Evolutionary conservation across 2,329 filamentous ascomycete species (phyloP).

Genomic region (Xylaria multiplex): DNA sequence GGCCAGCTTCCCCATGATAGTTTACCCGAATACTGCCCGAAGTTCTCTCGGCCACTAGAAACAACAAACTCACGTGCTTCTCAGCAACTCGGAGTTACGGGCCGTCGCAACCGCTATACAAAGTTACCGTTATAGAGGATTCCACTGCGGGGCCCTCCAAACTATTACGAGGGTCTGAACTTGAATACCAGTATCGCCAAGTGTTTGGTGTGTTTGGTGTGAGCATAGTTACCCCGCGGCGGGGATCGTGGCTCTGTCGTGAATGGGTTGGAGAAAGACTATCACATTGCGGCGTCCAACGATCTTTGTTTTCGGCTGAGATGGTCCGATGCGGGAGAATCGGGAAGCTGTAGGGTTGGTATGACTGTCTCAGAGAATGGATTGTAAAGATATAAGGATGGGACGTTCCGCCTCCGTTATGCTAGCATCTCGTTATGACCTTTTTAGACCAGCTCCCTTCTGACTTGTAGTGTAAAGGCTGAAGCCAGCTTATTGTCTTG

Average conservation of each 20-base stretch:
- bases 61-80: conserved; percentile 21
- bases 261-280: conserved; percentile 44
- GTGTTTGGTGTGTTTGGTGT: conserved; percentile 12
- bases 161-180: conserved; percentile 8
- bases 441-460: conserved; percentile 27
- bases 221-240: conserved; percentile 47
- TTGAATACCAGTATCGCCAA: conserved; percentile 4
- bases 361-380: conserved; percentile 16
- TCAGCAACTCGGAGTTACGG: conserved; percentile 42
- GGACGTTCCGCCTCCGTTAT: conserved; percentile 17
- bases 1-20: conserved; percentile 39
- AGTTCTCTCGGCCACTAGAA: conserved; percentile 36
- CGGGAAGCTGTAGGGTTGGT: conserved; percentile 44
- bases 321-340: conserved; percentile 63
- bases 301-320: conserved; percentile 57
- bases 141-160: conserved; percentile 38
- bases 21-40: conserved; percentile 37
- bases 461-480: conserved; percentile 21
- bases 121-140: conserved; percentile 45
- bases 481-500: conserved; percentile 39
- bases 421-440: conserved; percentile 22
- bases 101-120: conserved; percentile 46
- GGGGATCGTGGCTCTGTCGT: conserved; percentile 45
- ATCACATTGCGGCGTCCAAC: conserved; percentile 42
- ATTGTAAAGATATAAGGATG: conserved; percentile 31